Conservation (phyloP, 2,329 filamentous ascomycete species). For the Neurospora sp. region DNA sequence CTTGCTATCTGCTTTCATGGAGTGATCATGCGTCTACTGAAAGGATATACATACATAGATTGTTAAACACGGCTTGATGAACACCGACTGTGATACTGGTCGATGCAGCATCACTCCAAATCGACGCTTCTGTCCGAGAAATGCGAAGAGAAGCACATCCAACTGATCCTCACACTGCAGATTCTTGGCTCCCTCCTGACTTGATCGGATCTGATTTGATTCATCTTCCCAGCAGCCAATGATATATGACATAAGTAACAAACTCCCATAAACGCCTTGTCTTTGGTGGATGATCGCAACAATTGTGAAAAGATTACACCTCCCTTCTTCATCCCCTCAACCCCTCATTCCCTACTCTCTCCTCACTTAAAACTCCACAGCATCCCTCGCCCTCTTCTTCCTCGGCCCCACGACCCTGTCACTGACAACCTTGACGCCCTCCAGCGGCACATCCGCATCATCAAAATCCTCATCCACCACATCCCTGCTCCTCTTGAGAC, state of each 20-base stretch:
- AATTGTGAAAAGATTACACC: not conserved
- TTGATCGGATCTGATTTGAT: not conserved
- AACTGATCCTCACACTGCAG: too few relatives aligned
- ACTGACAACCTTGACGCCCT: constrained; percentile 8
- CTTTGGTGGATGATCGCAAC: not conserved
- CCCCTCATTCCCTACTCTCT: not conserved
- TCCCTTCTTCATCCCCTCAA: not conserved
- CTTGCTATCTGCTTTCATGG: too few relatives aligned
- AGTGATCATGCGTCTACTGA: too few relatives aligned
- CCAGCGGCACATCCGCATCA: constrained; percentile 26
- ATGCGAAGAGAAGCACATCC: too few relatives aligned
- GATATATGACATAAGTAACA: not conserved
- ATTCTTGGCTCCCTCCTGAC: too few relatives aligned
- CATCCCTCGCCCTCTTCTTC: constrained; percentile 22
- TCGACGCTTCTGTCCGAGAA: too few relatives aligned
- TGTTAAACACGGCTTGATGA: too few relatives aligned
- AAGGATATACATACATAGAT: too few relatives aligned
- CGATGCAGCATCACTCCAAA: too few relatives aligned
- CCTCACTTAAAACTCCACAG: not conserved
- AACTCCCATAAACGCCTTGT: not conserved
- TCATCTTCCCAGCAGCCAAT: not conserved
- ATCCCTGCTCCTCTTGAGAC: constrained; percentile 73
- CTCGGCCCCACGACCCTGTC: constrained; percentile 29
- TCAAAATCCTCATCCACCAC: constrained; percentile 42
- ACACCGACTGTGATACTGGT: too few relatives aligned